Base-by-base conservation (phyloP, 495 filamentous ascomycete species). In the Xylaria grammica region DNA sequence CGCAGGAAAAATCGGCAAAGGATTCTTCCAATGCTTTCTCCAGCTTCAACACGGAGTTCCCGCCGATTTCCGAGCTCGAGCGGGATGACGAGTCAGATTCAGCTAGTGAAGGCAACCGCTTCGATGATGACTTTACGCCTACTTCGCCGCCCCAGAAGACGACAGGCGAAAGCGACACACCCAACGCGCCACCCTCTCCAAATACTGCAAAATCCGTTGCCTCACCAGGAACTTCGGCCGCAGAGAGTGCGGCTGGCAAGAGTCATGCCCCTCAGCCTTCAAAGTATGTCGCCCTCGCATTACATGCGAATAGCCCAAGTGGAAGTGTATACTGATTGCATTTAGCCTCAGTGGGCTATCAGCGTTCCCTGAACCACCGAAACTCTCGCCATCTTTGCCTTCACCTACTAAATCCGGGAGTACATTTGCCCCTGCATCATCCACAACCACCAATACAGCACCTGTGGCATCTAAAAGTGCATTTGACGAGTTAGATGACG, bases 71-170 rank as follows among this genome's bases (percentile, higher is more conserved):
- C 40, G 94, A 97, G 69, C 73, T 97, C 36, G 88, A 89, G 46
- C 82, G 89, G 53, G 91, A 95, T 65, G 92, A 94, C 15, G 87
- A 91, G 62, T 89, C 78, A 2, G 92, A 94, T 36, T 92, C 90
- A 62, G 92, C 89, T n/a, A 89, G 85, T 67, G 91, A 85, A 38
- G 67, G 91, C 44, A 88, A 81, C 48, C 91, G 94, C 0, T 99
- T 98, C 71, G 94, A 94, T 60, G 94, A 99, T 72, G 89, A 97
- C 69, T 97, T 98, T 69, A 88, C 91, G 3, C 86, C 91, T 49
- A 83, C 83, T 19, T 90, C 88, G 26, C 89, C 92, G 20, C 77
- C 77, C 20, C 55, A 70, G 26, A 81, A 76, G 70, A 36, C 60
- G 0, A 62, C 67, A 4, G 69, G 72, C 38, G 74, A 79, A 68